Evolutionary conservation across 2,329 filamentous ascomycete species (phyloP).

Genomic region (Sporothrix luriei): DNA sequence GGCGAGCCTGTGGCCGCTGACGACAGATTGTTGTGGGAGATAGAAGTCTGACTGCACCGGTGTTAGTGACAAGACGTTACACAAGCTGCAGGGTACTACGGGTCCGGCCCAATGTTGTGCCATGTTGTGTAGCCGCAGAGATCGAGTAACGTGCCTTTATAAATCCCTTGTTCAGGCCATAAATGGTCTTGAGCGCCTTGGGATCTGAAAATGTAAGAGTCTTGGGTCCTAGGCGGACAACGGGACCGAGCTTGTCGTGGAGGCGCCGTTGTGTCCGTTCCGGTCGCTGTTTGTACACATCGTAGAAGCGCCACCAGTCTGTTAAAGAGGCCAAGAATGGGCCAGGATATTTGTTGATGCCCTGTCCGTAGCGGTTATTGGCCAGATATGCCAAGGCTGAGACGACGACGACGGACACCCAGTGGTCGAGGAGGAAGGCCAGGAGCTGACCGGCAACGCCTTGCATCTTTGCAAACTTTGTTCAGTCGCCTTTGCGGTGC

Average conservation of each 20-base stretch:
- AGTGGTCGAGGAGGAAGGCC: constrained; percentile 47
- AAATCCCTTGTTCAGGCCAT: constrained; percentile 80
- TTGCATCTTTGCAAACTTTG: constrained; percentile 32
- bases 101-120: no score
- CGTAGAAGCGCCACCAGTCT: constrained; percentile 74
- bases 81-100: neutral
- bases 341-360: constrained; percentile 72
- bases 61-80: neutral
- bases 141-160: constrained; percentile 60
- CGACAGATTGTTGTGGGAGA: constrained; percentile 72
- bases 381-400: constrained; percentile 48
- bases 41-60: constrained; percentile 71
- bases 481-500: neutral
- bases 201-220: constrained; percentile 73
- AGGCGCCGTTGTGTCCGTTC: constrained; percentile 69
- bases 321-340: constrained; percentile 68
- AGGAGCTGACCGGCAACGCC: constrained; percentile 45
- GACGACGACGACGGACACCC: constrained; percentile 46
- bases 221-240: constrained; percentile 76
- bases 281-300: constrained; percentile 65
- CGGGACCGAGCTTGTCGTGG: constrained; percentile 70
- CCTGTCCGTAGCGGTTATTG: constrained; percentile 56
- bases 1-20: constrained; percentile 66
- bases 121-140: constrained; percentile 2
- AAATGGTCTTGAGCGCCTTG: constrained; percentile 72